A percentile compares a stretch with the other conserved stretches of the same genome.
phyloP scores from a whole-genome alignment of 768 basidiomycete species.

The Russula vinacea region DNA sequence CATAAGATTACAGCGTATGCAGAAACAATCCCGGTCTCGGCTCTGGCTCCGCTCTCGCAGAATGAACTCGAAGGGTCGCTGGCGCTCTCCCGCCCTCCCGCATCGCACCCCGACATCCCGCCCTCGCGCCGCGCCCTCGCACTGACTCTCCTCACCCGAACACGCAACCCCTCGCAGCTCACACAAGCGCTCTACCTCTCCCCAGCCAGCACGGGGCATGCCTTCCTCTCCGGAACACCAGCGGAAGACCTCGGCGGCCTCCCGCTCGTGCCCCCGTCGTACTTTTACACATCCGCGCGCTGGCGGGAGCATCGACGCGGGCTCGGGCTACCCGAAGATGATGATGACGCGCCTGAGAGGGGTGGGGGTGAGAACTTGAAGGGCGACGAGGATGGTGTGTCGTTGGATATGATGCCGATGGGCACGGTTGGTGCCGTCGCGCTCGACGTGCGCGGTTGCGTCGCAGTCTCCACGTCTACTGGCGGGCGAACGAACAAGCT shows the following conservation, averaged over 20 bases:
- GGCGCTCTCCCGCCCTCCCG: slow-evolving; percentile 77
- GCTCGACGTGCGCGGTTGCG: slow-evolving; percentile 69
- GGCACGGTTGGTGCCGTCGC: slow-evolving; percentile 88
- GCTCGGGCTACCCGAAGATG: slow-evolving; percentile 69
- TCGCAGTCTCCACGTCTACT: slow-evolving; percentile 71
- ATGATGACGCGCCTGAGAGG: slow-evolving; percentile 49
- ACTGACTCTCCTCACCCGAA: slow-evolving; percentile 60
- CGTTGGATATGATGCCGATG: slow-evolving; percentile 60
- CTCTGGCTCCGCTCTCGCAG: slow-evolving; percentile 39
- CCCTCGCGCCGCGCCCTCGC: slow-evolving; percentile 59
- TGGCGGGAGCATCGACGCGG: slow-evolving; percentile 78
- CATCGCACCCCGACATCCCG: slow-evolving; percentile 57
- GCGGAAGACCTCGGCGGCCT: slow-evolving; percentile 61
- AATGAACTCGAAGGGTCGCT: slow-evolving; percentile 80
- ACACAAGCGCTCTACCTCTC: slow-evolving; percentile 67
- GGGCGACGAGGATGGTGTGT: slow-evolving; percentile 30
- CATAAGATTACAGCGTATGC: not conserved
- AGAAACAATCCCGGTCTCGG: not conserved
- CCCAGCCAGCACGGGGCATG: slow-evolving; percentile 59
- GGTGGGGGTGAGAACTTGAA: slow-evolving; percentile 30
- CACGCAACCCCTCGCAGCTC: slow-evolving; percentile 71
- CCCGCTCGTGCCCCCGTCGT: slow-evolving; percentile 64
- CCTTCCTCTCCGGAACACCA: slow-evolving; percentile 63
- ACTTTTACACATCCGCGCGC: slow-evolving; percentile 70
- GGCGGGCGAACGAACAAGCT: slow-evolving; percentile 83